Conservation (phyloP, 371 early-diverging fungal genomes). For the Paramicrosporidium saccamoebae region DNA sequence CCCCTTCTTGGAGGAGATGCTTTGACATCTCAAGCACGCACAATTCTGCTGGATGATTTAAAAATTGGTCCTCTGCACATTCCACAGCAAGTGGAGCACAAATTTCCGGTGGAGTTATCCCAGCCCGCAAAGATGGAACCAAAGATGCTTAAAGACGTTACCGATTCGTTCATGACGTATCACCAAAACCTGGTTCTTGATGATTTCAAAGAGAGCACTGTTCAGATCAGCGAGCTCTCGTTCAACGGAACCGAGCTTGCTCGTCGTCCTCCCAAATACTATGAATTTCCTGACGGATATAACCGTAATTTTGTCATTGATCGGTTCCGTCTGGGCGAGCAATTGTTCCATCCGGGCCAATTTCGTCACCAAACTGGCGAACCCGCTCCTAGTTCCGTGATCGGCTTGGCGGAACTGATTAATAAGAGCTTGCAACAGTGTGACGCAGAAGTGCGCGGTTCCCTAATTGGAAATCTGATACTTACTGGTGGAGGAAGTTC, state of each 20-base stretch:
- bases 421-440: constrained; percentile 24
- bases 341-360: constrained; percentile 42
- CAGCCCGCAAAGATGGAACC: constrained; percentile 18
- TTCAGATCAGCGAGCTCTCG: constrained; percentile 16
- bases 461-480: constrained; percentile 37
- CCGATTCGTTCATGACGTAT: constrained; percentile 21
- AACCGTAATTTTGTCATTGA: constrained; percentile 41
- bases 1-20: constrained; percentile 35
- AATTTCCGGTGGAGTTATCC: constrained; percentile 27
- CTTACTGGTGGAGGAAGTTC: constrained; percentile 63
- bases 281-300: constrained; percentile 82
- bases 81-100: constrained; percentile 32
- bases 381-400: constrained; percentile 1
- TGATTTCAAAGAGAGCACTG: constrained; percentile 74
- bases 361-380: constrained; percentile 3
- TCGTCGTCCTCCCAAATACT: constrained; percentile 28
- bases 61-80: too few relatives aligned
- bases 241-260: constrained; percentile 5
- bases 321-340: constrained; percentile 49
- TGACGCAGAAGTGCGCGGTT: constrained; percentile 55
- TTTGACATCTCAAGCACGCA: constrained; percentile 16
- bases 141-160: constrained; percentile 13
- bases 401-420: constrained; percentile 27
- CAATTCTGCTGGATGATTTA: constrained; percentile 31
- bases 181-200: constrained; percentile 23